Percentiles rank a stretch among this genome's conserved stretches.
Evolutionary conservation across 768 basidiomycete genomes (phyloP).

Genomic region (Boletus subcaerulescens): DNA sequence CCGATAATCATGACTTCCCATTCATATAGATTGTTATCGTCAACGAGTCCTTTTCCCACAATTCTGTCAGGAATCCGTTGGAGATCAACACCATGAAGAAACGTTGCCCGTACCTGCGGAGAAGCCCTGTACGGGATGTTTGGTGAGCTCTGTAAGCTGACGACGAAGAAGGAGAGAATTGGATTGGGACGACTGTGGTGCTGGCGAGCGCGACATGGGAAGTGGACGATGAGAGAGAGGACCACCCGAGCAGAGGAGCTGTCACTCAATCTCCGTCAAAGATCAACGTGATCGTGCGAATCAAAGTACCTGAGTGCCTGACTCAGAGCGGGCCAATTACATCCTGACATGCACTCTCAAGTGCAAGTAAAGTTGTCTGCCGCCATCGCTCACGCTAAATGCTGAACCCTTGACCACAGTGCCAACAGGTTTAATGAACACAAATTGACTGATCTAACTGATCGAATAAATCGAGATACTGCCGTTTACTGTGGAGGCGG

Average conservation of each 20-base stretch:
- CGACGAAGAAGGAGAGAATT: constrained; percentile 66
- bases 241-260: neutral
- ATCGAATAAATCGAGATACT: neutral
- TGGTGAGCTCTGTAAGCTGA: constrained; percentile 82
- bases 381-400: neutral
- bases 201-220: constrained; percentile 24
- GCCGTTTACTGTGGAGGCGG: neutral
- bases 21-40: constrained; percentile 92
- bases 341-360: neutral
- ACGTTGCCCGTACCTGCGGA: constrained; percentile 68
- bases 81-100: constrained; percentile 28
- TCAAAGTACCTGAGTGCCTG: too few relatives aligned
- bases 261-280: neutral
- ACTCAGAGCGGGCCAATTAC: too few relatives aligned
- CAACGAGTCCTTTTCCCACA: constrained; percentile 71
- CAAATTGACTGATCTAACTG: neutral
- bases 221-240: constrained; percentile 2
- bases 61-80: constrained; percentile 34
- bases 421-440: neutral
- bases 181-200: constrained; percentile 35
- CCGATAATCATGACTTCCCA: constrained; percentile 97
- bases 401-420: too few relatives aligned
- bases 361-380: neutral
- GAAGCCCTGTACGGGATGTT: constrained; percentile 94
- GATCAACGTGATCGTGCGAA: constrained; percentile 9